phyloP scores from a whole-genome alignment of 139 green algal genomes.

The Auxenochlorella pyrenoidosa region DNA sequence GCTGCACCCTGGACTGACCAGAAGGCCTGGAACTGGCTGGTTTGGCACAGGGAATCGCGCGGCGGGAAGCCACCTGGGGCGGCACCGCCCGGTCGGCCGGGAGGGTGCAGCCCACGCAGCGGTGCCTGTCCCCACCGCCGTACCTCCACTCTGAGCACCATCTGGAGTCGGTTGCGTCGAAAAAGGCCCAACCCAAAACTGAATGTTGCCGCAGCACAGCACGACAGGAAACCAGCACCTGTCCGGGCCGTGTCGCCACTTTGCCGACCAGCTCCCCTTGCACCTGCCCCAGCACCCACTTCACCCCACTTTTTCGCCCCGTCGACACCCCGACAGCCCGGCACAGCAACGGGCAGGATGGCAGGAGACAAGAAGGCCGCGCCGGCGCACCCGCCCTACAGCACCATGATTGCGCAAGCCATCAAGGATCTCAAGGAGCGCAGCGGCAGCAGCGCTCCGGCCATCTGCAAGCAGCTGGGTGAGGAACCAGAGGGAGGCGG shows the following conservation, averaged over 20 bases:
- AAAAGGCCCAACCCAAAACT: not conserved
- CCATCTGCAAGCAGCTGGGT: slow-evolving; percentile 55
- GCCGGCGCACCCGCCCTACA: slow-evolving; percentile 50
- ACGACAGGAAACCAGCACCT: not conserved
- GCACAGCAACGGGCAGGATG: too few relatives aligned
- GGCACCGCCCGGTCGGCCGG: too few relatives aligned
- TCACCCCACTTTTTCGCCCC: too few relatives aligned
- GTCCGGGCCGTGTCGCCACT: not conserved
- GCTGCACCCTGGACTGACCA: not conserved
- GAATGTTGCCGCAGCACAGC: not conserved
- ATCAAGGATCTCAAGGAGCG: slow-evolving; percentile 66
- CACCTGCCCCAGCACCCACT: not conserved
- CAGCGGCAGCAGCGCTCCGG: slow-evolving; percentile 42
- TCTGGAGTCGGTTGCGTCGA: not conserved
- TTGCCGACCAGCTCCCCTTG: not conserved
- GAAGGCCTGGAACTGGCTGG: too few relatives aligned
- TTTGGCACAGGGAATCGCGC: too few relatives aligned
- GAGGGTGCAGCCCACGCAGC: too few relatives aligned
- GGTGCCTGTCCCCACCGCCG: too few relatives aligned
- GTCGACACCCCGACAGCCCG: not conserved
- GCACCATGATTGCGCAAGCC: slow-evolving; percentile 61
- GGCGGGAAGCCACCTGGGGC: too few relatives aligned
- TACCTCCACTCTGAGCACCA: not conserved
- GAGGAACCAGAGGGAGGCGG: not conserved
- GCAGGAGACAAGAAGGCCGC: slow-evolving; percentile 23